Conservation (phyloP, 139 green algal species). For the Picochlorum sp. region DNA sequence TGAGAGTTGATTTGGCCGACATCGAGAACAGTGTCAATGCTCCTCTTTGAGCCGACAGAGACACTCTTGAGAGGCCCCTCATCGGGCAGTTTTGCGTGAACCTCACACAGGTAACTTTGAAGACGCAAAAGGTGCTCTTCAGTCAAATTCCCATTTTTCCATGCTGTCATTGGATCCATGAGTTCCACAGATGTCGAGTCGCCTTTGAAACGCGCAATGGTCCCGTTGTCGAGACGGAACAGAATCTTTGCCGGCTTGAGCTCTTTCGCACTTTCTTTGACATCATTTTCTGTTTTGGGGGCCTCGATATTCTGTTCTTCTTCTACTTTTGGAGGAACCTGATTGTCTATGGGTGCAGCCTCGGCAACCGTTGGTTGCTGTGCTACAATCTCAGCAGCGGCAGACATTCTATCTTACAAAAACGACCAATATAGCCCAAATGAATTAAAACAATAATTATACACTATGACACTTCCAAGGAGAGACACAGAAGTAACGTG, state of each 20-base stretch:
- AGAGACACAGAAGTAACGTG: no score
- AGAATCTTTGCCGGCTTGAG: slow-evolving; percentile 17
- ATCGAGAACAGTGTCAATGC: slow-evolving; percentile 23
- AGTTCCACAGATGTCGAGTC: slow-evolving; percentile 5
- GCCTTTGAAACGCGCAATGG: slow-evolving; percentile 19
- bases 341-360: no score
- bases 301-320: no score
- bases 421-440: no score
- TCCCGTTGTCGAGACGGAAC: slow-evolving; percentile 39
- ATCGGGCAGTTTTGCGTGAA: slow-evolving; percentile 34
- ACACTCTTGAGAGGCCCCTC: slow-evolving; percentile 36
- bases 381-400: no score
- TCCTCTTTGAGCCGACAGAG: slow-evolving; percentile 26
- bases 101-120: slow-evolving; percentile 28
- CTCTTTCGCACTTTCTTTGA: neutral
- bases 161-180: slow-evolving; percentile 26
- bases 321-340: no score
- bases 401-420: no score
- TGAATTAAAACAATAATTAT: no score
- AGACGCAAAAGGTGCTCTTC: slow-evolving; percentile 26
- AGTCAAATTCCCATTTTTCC: slow-evolving; percentile 15
- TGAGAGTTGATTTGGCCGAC: slow-evolving; percentile 10
- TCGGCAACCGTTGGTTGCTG: no score
- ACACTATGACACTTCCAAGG: no score
- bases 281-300: slow-evolving; percentile 1